phyloP scores from a whole-genome alignment of 2,329 filamentous ascomycete species.

The Pseudogymnoascus sp. region DNA sequence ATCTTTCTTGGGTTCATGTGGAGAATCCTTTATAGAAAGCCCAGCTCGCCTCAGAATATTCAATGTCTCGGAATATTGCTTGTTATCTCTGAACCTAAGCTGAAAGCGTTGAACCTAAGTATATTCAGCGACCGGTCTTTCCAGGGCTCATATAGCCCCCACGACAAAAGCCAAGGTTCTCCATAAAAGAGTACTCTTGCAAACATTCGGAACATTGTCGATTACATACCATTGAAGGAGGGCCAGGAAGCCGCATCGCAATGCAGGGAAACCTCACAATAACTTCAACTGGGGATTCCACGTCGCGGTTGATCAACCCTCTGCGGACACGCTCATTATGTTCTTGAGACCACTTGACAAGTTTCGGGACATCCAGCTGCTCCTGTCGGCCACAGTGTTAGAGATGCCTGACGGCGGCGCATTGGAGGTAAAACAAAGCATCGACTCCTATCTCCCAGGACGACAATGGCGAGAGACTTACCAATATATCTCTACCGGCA shows the following conservation, averaged over 20 bases:
- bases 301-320: background rate
- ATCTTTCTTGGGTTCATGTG: slow-evolving; percentile 9
- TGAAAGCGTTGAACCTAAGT: slow-evolving; percentile 36
- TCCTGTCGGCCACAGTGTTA: slow-evolving; percentile 19
- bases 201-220: slow-evolving; percentile 15
- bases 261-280: slow-evolving; percentile 26
- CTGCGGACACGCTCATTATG: slow-evolving; percentile 11
- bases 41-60: slow-evolving; percentile 27
- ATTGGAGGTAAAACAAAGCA: background rate
- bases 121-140: slow-evolving; percentile 1
- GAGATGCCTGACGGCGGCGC: background rate
- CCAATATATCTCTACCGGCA: slow-evolving; percentile 34
- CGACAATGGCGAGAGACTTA: slow-evolving; percentile 23
- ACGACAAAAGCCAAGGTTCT: background rate
- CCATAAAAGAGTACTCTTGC: background rate
- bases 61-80: slow-evolving; percentile 27
- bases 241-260: slow-evolving; percentile 29
- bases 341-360: slow-evolving; percentile 16
- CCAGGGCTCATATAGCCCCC: background rate
- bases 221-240: slow-evolving; percentile 17
- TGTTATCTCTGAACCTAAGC: slow-evolving; percentile 32
- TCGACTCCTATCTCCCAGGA: background rate
- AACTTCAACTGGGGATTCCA: slow-evolving; percentile 26
- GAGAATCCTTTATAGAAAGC: slow-evolving; percentile 24
- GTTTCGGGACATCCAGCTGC: slow-evolving; percentile 22